Conservation (phyloP, 768 basidiomycete genomes). For the Leucosporidium yakuticum region DNA sequence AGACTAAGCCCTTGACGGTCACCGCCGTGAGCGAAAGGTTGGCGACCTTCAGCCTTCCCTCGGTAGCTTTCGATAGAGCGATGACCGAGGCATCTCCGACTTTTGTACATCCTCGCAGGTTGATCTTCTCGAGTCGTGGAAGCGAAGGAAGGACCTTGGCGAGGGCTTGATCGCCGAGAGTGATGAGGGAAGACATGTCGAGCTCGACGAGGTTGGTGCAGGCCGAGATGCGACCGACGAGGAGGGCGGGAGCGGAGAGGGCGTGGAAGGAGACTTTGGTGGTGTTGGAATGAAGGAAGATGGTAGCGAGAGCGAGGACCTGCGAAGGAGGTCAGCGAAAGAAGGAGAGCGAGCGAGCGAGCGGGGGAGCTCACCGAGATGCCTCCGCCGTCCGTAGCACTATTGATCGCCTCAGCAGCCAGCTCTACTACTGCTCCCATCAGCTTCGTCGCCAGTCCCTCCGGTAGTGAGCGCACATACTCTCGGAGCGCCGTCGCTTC, state of each 20-base stretch:
- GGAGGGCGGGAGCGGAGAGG: conserved; percentile 15
- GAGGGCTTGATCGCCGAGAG: conserved; percentile 19
- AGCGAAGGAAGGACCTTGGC: conserved; percentile 28
- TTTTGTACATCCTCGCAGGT: conserved; percentile 30
- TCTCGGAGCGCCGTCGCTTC: too few species aligned
- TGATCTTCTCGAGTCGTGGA: conserved; percentile 22
- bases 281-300: conserved; percentile 24
- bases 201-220: conserved; percentile 30
- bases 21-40: conserved; percentile 36
- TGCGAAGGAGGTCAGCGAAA: too few species aligned
- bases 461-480: too few species aligned
- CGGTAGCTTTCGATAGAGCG: conserved; percentile 22
- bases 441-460: too few species aligned
- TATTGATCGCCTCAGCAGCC: too few species aligned
- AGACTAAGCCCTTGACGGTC: conserved; percentile 23
- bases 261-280: conserved; percentile 18
- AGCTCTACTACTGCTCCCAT: too few species aligned
- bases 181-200: conserved; percentile 18
- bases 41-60: conserved; percentile 7
- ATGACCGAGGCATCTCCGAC: conserved; percentile 33
- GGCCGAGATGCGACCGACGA: conserved; percentile 23
- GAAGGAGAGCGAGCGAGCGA: too few species aligned
- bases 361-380: too few species aligned
- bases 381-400: too few species aligned
- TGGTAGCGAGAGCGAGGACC: conserved; percentile 3